Base-by-base conservation (phyloP, 164 flowering plant species). In the Platanus orientalis region DNA sequence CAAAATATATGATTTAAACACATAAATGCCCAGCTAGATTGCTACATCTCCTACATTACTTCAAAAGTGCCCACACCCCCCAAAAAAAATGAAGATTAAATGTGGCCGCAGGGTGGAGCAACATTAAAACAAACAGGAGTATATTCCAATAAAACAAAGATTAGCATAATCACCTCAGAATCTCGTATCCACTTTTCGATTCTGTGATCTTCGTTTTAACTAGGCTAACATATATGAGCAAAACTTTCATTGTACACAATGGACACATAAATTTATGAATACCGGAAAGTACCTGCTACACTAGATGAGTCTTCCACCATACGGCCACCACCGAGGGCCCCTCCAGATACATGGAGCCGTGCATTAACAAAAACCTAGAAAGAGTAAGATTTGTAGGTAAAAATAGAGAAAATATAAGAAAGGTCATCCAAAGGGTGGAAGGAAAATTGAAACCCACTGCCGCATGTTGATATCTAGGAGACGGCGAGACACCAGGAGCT, bases 271-370 rank as follows among this genome's bases (percentile, higher is more conserved):
- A 4, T 19, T 27, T 49, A 36, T 28, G 5, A 40, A 44, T 45
- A 45, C 54, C 21, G 9, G 12, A 50, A 7, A 39, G 45, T 61
- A 88, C 94, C 91, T 71, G 94, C 94, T 58, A 88, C 76, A 78
- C 94, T 88, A 24, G 94, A 88, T 60, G 88, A 88, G 69, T 88
- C 94, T 75, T 88, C 94, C n/a, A 88, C 94, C 87, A 84, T 85
- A 44, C 91, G 86, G 19, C 91, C 94, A 32, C 94, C 94, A 72
- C 94, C 94, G 73, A 88, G 94, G 30, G 91, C 87, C 69, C 94
- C 94, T 56, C 94, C 94, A 64, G 94, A 88, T 28, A 88, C 94
- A 78, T 88, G 94, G 6, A 88, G 88, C 24, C 94, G 78, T 48
- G 94, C 94, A 82, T 88, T 85, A 26, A 88, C 94, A 79, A 85